Base-by-base conservation (phyloP, 2,329 filamentous ascomycete genomes). In the Microdochium nivale region DNA sequence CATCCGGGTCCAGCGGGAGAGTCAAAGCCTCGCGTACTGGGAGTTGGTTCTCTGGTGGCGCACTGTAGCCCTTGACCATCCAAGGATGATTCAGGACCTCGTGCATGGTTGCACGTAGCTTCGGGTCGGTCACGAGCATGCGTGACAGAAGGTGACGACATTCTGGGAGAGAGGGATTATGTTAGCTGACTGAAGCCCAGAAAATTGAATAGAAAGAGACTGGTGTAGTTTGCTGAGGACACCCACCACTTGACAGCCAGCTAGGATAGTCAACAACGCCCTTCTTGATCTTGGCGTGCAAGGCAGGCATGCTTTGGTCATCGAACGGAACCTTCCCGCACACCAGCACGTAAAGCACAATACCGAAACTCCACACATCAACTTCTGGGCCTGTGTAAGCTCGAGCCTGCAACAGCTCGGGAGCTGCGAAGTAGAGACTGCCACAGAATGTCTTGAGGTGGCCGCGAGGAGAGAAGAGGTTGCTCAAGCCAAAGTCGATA, bases 211-310 rank as follows among this genome's bases (percentile, higher is more conserved):
- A 21, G 23, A 19, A 59, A 48, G 16, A 37, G 23, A 30, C 25
- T 46, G 19, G 48, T 35, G 30, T 51, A 19, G 25, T 21, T 24
- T 23, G 21, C 16, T 11, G 9, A 21, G 30, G 50, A 24, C 23
- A 71, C 85, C 67, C 78, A 95, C 92, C 92, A 61, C 83, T 83
- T 52, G 90, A 92, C 37, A 99, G 76, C 84, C 94, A 97, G 54
- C 85, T 88, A 2, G 94, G 94, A 67, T 97, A 99, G 66, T 99
- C 94, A 19, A 97, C 94, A 49, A 88, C 72, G 33, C 94, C 94
- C 66, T 95, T 95, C 75, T 99, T 99, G 70, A 99, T 99, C 73
- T 99, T 99, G 53, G 92, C 91, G 70, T 99, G 94, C 48, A 99
- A 76, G 56, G 95, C 91, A 33, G 92, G 94, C 90, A 99, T 99